Evolutionary conservation across 148 eudicot species (phyloP), one percentile per base, ranked within the genome.

Genomic region (Arctostaphylos glauca): DNA sequence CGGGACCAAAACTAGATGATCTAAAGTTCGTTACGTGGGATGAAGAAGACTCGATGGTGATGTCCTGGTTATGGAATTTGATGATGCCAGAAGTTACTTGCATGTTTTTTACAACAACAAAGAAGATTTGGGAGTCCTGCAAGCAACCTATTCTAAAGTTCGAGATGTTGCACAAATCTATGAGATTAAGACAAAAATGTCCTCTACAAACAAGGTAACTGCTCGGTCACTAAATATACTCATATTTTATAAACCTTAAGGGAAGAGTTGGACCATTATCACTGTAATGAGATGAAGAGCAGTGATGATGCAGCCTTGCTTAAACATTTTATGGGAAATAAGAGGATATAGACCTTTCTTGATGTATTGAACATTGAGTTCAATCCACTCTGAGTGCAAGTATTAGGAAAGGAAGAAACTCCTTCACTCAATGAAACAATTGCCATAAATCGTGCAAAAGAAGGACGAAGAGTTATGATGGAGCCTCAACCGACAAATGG

Each of bases 221-320:
- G 38, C 38, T 31, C 38, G 1, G 38, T 31, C 0, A 31, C 38
- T 31, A 1, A 31, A 31, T 31, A 31, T 31, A 1, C 38, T 31
- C 38, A 31, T 0, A 31, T 31, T 31, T 31, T 0, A 31, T 1
- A 59, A 59, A 74, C 3, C 41, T 47, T 74, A 16, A 44, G 77
- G 77, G 52, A 74, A 74, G 50, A 74, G 23, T 12, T 74, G 50
- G 77, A 74, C 23, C 52, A 74, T 46, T 74, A 74, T 74, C 49
- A 47, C 18, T 43, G 77, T 9, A 43, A 6, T 46, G 52, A 74
- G 52, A 46, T 16, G 23, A 74, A 74, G 52, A 43, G 77, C 19
- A 43, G 52, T 2, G 77, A 10, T 1, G 52, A 74, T 46, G 77
- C 49, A 18, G 52, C n/a, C 21, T 1, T 10, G 0, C n/a, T 74